Base-by-base conservation (phyloP, 2,329 filamentous ascomycete genomes). In the Alternaria arborescens region DNA sequence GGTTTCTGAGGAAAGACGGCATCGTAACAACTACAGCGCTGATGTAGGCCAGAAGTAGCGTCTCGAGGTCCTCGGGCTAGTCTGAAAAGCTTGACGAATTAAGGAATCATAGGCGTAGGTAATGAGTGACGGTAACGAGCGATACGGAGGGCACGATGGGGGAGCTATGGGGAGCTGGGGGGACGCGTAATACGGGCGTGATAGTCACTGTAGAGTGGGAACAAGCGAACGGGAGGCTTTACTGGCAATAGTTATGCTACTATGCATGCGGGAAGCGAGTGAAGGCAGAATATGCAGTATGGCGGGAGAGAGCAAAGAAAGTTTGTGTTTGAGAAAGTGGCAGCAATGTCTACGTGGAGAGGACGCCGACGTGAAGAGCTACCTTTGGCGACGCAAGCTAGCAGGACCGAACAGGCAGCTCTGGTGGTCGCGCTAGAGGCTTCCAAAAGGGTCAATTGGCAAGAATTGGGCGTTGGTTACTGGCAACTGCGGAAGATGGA, bases 1-100 rank as follows among this genome's bases (percentile, higher is more conserved):
- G 81, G 74, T 90, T 88, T 79, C 88, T 92, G 71, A 95, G 84
- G 74, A 96, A 92, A 43, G 89, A 82, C 74, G 81, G 81, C 81
- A 83, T 83, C 46, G 51, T 62, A 28, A 56, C 47, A 58, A 62
- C 53, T 64, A 53, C 61, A 47, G 55, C 30, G 57, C 24, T 61
- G 63, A 53, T 36, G 51, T 62, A 47, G 11, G 20, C 40, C 11
- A 11, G 24, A 24, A 16, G 40, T 24, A 24, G 20, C 22, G 40
- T 24, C 20, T 24, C 10, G 14, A 24, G 40, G 40, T 24, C 8
- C 20, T 24, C 40, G 12, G 20, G 40, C 10, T 42, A 24, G 22
- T 11, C 11, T 16, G 12, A 24, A 14, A 42, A 24, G 40, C 40
- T 24, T 24, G 40, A 7, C 40, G 10, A 16, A 16, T 42, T 42